Percentiles rank a stretch among this genome's conserved stretches.
phyloP scores from a whole-genome alignment of 1,284 basidiomycete genomes.

The Apiotrichum veenhuisii region DNA sequence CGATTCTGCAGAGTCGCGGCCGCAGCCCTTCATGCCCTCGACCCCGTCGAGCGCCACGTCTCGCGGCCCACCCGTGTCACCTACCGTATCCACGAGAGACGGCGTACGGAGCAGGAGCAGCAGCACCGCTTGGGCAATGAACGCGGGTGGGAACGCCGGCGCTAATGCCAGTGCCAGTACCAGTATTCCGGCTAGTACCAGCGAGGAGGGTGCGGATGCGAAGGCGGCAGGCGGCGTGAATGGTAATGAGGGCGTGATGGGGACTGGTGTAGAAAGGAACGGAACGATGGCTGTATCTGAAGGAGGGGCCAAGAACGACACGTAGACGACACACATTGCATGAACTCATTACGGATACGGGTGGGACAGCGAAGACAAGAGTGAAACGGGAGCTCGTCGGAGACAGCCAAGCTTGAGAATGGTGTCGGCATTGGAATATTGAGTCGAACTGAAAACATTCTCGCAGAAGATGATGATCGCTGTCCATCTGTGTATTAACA shows the following conservation, averaged over 20 bases:
- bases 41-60: slow-evolving; percentile 1
- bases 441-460: too few relatives aligned
- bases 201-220: neutral
- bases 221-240: neutral
- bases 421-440: too few relatives aligned
- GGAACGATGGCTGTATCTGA: neutral
- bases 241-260: neutral
- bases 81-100: neutral
- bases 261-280: too few relatives aligned
- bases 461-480: too few relatives aligned
- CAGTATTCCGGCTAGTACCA: neutral
- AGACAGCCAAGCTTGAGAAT: too few relatives aligned
- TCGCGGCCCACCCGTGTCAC: neutral
- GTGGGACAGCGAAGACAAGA: too few relatives aligned
- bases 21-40: neutral
- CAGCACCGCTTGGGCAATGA: neutral
- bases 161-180: neutral
- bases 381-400: too few relatives aligned
- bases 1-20: neutral
- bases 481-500: too few relatives aligned
- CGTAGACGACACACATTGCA: neutral
- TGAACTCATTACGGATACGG: neutral
- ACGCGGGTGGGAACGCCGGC: neutral
- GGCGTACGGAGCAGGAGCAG: too few relatives aligned
- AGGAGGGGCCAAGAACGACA: neutral